A percentile compares a stretch with the other conserved stretches of the same genome.
phyloP scores from a whole-genome alignment of 1,284 basidiomycete genomes.

The Lentinus polychrous region DNA sequence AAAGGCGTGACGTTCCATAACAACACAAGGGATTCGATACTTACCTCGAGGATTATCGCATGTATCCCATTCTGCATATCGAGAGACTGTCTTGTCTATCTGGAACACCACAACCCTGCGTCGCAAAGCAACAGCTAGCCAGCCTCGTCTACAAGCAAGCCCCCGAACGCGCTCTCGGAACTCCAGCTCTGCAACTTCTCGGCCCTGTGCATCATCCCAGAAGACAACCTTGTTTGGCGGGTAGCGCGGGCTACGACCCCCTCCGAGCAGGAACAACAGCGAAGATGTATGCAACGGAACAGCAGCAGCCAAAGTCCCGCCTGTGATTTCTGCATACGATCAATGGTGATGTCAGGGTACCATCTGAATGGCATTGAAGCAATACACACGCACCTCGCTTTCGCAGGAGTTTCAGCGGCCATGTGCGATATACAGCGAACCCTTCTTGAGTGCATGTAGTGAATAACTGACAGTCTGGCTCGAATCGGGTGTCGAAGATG shows the following conservation, averaged over 20 bases:
- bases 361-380: conserved; percentile 4
- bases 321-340: conserved; percentile 52
- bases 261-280: conserved; percentile 84
- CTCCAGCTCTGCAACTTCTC: conserved; percentile 84
- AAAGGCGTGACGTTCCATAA: conserved; percentile 1
- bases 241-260: conserved; percentile 85
- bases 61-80: conserved; percentile 83
- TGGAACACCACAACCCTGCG: conserved; percentile 78
- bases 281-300: conserved; percentile 81
- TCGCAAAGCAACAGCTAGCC: conserved; percentile 79
- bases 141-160: conserved; percentile 72
- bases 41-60: conserved; percentile 82
- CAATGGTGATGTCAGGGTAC: neutral
- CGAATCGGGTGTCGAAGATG: conserved; percentile 74
- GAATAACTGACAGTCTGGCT: conserved; percentile 75
- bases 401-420: conserved; percentile 71
- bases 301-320: conserved; percentile 73
- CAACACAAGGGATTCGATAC: conserved; percentile 17
- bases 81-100: conserved; percentile 51
- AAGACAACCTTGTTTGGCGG: conserved; percentile 92
- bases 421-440: conserved; percentile 81
- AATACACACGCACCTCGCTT: conserved; percentile 55
- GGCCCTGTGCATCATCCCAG: conserved; percentile 75
- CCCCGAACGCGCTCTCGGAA: conserved; percentile 86
- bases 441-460: conserved; percentile 78